A percentile compares a stretch with the other conserved stretches of the same genome.
phyloP scores from a whole-genome alignment of 345 rosid genomes.

The Microcos paniculata region DNA sequence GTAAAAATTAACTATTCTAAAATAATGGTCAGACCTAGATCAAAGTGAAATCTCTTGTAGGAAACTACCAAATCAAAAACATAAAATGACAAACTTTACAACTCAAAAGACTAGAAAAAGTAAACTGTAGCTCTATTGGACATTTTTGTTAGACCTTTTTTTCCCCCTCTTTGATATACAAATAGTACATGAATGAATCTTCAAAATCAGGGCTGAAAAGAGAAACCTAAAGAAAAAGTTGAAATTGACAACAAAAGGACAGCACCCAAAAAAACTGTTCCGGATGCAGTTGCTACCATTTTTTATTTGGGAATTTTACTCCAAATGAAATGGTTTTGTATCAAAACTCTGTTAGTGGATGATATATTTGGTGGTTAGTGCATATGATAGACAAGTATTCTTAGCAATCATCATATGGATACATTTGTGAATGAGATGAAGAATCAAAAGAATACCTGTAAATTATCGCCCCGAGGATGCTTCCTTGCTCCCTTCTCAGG shows the following conservation, averaged over 20 bases:
- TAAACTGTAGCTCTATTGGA: not conserved
- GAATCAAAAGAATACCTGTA: conserved; percentile 65
- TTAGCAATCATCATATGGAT: not conserved
- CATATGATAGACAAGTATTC: not conserved
- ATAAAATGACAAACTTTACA: not conserved
- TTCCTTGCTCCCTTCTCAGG: conserved; percentile 99
- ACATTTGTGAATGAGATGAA: conserved; percentile 10
- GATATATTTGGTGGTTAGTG: not conserved
- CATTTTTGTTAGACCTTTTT: not conserved
- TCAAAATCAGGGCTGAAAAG: not conserved
- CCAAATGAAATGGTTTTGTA: not conserved
- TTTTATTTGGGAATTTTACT: not conserved
- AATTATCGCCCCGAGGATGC: conserved; percentile 94
- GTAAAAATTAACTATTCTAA: not conserved
- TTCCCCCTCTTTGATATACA: not conserved
- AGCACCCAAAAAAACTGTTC: not conserved
- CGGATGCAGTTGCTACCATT: not conserved
- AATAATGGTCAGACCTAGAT: not conserved
- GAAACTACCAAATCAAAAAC: not conserved
- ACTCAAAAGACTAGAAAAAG: not conserved
- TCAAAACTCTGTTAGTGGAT: not conserved
- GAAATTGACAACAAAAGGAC: not conserved
- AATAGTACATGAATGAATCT: not conserved
- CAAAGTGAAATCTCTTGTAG: not conserved
- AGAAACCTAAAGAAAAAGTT: not conserved